Percentiles rank a stretch among this genome's conserved stretches.
Evolutionary conservation across 2,329 filamentous ascomycete species (phyloP).

Genomic region (Fusarium beomiforme): DNA sequence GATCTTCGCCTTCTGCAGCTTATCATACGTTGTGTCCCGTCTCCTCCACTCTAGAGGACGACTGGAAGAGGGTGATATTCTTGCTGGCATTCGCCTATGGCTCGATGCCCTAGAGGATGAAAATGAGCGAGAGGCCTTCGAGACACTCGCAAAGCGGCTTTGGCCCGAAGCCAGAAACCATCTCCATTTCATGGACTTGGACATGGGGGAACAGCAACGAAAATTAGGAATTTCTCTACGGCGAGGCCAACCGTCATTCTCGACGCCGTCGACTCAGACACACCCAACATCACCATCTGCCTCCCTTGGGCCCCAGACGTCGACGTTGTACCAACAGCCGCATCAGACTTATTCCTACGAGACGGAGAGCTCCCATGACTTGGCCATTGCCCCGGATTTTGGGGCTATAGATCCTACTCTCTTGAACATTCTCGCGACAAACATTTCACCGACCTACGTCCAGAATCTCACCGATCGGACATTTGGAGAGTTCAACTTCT

Average conservation of each 20-base stretch:
- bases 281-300: neutral
- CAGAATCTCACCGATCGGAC: neutral
- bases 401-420: rapidly evolving
- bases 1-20: conserved; percentile 31
- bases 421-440: rapidly evolving
- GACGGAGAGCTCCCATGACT: rapidly evolving
- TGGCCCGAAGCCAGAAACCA: conserved; percentile 30
- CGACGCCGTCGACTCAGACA: rapidly evolving
- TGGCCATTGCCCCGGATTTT: rapidly evolving
- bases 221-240: rapidly evolving
- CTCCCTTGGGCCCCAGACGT: rapidly evolving
- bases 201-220: neutral
- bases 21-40: conserved; percentile 32
- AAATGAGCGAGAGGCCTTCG: conserved; percentile 21
- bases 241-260: neutral
- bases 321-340: rapidly evolving
- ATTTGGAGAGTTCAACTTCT: neutral
- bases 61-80: neutral
- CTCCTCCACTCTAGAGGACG: neutral
- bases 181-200: neutral
- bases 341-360: rapidly evolving
- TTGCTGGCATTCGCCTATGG: conserved; percentile 29
- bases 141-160: neutral
- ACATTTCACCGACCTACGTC: neutral
- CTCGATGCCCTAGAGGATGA: conserved; percentile 1